Percentiles rank a stretch among this genome's conserved stretches.
These are phyloP conservation scores for Phoenix dactylifera DNA, from an alignment of 176 grass and related monocot species.

Conservation along the genomic window DNA sequence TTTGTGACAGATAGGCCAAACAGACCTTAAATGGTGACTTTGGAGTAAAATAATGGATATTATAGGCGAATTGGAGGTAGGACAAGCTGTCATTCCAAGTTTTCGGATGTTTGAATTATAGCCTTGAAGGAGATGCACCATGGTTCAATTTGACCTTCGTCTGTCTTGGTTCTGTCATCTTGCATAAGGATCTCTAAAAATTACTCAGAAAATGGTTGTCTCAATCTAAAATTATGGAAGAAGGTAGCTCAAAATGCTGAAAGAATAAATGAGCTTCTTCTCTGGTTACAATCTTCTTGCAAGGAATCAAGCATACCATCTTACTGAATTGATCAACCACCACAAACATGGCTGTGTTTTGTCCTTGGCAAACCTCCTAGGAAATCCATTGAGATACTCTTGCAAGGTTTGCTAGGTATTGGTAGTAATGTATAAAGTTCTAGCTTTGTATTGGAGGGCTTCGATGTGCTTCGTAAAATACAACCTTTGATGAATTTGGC, in stretches of 20 bases:
- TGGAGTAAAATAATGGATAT: neutral
- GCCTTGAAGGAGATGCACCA: neutral
- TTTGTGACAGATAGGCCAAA: constrained; percentile 7
- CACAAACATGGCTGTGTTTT: too few species aligned
- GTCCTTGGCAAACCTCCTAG: too few species aligned
- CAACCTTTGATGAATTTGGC: too few species aligned
- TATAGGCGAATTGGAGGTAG: constrained; percentile 9
- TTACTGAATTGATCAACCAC: too few species aligned
- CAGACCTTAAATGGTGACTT: constrained; percentile 6
- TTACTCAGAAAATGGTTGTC: constrained; percentile 4
- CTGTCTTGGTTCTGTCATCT: neutral
- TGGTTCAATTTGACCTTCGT: neutral
- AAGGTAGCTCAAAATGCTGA: neutral
- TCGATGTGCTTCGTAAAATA: too few species aligned
- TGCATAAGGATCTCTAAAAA: neutral
- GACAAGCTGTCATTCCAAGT: constrained; percentile 1
- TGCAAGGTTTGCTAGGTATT: too few species aligned
- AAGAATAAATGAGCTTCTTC: too few species aligned
- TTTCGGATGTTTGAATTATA: constrained; percentile 8
- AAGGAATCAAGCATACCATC: too few species aligned
- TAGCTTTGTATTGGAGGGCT: too few species aligned
- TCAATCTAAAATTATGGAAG: neutral
- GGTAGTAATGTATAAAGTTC: too few species aligned
- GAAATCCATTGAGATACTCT: too few species aligned
- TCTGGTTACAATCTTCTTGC: too few species aligned